Percentiles rank a stretch among this genome's conserved stretches.
Evolutionary conservation across 2,329 filamentous ascomycete species (phyloP).

Genomic region (Diaporthe sp.): DNA sequence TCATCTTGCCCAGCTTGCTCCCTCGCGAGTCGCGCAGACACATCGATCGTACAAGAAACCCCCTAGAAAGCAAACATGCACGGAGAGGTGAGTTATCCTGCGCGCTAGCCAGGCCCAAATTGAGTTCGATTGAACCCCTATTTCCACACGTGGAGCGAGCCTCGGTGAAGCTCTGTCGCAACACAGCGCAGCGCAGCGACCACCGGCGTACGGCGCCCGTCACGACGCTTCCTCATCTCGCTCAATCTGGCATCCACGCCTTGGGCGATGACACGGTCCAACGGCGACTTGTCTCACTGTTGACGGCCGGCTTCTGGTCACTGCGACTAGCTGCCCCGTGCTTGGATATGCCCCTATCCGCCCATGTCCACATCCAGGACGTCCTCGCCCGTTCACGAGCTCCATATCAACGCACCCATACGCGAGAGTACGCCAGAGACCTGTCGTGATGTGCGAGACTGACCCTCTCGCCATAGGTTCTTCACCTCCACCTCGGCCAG

Average conservation of each 20-base stretch:
- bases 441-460: slow-evolving; percentile 25
- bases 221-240: slow-evolving; percentile 23
- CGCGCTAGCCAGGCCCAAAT: slow-evolving; percentile 7
- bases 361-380: neutral
- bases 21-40: slow-evolving; percentile 35
- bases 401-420: neutral
- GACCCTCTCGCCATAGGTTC: slow-evolving; percentile 58
- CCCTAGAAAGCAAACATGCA: slow-evolving; percentile 38
- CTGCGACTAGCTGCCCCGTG: slow-evolving; percentile 15
- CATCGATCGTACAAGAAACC: neutral
- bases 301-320: slow-evolving; percentile 4
- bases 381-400: neutral
- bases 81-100: slow-evolving; percentile 39
- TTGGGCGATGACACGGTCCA: slow-evolving; percentile 10
- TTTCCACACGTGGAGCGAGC: slow-evolving; percentile 30
- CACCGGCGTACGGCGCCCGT: slow-evolving; percentile 5
- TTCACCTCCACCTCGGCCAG: slow-evolving; percentile 75
- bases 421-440: neutral
- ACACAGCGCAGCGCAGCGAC: slow-evolving; percentile 14
- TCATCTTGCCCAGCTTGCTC: slow-evolving; percentile 18
- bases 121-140: slow-evolving; percentile 29
- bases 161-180: slow-evolving; percentile 26
- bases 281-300: slow-evolving; percentile 17
- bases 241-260: slow-evolving; percentile 15
- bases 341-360: slow-evolving; percentile 22